Percentiles rank a stretch among this genome's conserved stretches.
phyloP scores from a whole-genome alignment of 169 alveolate species.

The Plasmodium ovale region DNA sequence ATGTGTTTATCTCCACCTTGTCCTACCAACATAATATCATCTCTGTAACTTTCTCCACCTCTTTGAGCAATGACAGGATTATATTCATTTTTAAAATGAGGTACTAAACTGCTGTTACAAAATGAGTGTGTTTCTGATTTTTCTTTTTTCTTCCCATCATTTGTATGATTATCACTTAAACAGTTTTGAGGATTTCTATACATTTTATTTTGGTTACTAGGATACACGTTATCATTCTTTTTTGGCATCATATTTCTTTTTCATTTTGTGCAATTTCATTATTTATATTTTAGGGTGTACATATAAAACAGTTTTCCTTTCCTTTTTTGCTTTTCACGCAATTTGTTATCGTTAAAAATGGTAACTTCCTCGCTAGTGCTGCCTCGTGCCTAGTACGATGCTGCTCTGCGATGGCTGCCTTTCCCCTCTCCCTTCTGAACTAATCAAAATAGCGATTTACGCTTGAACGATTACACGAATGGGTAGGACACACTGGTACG shows the following conservation, averaged over 20 bases:
- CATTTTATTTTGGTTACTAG: neutral
- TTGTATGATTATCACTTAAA: neutral
- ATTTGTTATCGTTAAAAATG: too few species aligned
- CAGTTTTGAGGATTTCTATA: neutral
- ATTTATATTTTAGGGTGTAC: neutral
- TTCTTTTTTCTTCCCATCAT: neutral
- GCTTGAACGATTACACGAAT: too few species aligned
- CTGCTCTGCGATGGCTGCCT: too few species aligned
- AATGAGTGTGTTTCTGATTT: neutral
- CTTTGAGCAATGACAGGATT: neutral
- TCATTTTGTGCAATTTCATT: constrained; percentile 2
- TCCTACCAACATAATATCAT: neutral
- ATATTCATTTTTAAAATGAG: neutral
- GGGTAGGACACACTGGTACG: neutral
- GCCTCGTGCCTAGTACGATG: too few species aligned
- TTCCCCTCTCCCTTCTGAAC: too few species aligned
- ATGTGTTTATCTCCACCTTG: neutral
- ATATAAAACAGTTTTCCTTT: too few species aligned
- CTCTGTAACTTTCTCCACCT: neutral
- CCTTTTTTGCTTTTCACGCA: too few species aligned
- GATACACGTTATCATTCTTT: neutral
- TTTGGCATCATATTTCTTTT: constrained; percentile 12
- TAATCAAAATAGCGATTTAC: too few species aligned
- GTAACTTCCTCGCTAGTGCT: too few species aligned
- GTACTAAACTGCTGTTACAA: neutral